Evolutionary conservation across 83 land plant genomes (phyloP).

Genomic region (Picea engelmannii): DNA sequence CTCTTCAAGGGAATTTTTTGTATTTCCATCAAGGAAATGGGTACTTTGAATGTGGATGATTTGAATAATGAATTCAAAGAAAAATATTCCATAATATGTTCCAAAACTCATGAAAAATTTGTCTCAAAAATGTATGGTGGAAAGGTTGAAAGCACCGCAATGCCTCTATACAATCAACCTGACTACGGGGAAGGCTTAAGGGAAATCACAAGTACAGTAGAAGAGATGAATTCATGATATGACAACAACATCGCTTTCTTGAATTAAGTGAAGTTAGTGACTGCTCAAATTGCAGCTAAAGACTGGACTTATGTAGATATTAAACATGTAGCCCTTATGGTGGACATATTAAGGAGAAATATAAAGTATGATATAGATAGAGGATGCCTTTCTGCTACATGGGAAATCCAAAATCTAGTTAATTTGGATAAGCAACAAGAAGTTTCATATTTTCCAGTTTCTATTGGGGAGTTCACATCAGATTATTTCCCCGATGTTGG

Average conservation of each 20-base stretch:
- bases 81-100: too few relatives aligned
- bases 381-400: not conserved
- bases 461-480: constrained; percentile 1
- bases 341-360: constrained; percentile 22
- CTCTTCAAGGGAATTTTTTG: too few relatives aligned
- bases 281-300: constrained; percentile 31
- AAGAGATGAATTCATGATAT: constrained; percentile 12
- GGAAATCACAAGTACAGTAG: constrained; percentile 17
- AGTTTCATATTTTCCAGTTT: constrained; percentile 12
- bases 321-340: constrained; percentile 21
- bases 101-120: constrained; percentile 33
- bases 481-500: constrained; percentile 16
- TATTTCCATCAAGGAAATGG: too few relatives aligned
- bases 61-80: too few relatives aligned
- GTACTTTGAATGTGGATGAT: too few relatives aligned
- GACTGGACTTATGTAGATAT: constrained; percentile 42
- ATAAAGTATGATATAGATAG: constrained; percentile 13
- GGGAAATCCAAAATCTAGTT: constrained; percentile 1
- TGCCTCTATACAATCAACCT: constrained; percentile 32
- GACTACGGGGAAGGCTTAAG: constrained; percentile 28
- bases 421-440: constrained; percentile 21
- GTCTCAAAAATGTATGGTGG: constrained; percentile 38
- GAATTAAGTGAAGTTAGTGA: constrained; percentile 32
- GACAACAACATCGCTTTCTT: constrained; percentile 20
- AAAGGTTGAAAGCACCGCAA: constrained; percentile 20